These are phyloP conservation scores for Pseudoscleropodium purum DNA, from an alignment of 225 moss, liverwort and hornwort genomes.

Conservation along the genomic window DNA sequence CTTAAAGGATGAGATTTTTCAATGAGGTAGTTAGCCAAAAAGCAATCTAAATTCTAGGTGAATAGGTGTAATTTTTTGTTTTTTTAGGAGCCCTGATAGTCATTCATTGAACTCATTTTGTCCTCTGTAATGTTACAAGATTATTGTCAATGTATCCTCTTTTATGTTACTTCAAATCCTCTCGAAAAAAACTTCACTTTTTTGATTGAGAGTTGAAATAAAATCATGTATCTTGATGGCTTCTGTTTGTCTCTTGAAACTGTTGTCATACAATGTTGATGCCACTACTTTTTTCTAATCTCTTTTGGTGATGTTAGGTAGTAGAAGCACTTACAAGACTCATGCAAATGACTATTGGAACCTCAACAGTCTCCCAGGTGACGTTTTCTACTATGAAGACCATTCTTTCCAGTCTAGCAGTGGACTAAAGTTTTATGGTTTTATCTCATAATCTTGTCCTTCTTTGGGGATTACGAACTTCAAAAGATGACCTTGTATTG, in stretches of 20 bases:
- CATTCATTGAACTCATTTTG: not conserved
- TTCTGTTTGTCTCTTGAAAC: not conserved
- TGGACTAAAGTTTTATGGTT: not conserved
- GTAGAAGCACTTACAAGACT: constrained; percentile 57
- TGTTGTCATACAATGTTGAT: not conserved
- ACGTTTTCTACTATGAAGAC: not conserved
- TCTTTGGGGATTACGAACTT: not conserved
- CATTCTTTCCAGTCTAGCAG: not conserved
- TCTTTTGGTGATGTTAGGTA: constrained; percentile 30
- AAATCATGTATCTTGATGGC: not conserved
- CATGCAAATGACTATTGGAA: constrained; percentile 73
- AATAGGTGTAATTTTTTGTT: not conserved
- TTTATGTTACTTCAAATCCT: not conserved
- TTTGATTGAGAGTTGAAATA: not conserved
- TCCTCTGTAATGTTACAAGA: not conserved
- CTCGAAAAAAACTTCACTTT: too few species aligned
- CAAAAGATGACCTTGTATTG: not conserved
- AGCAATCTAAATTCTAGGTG: not conserved
- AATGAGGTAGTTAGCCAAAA: not conserved
- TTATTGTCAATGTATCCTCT: too few species aligned
- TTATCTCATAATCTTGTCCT: not conserved
- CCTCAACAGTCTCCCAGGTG: constrained; percentile 78
- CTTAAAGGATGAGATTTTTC: not conserved
- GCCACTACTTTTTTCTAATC: too few species aligned
- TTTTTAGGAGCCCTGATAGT: not conserved